These are phyloP conservation scores for Umbelopsis sp. DNA, from an alignment of 371 early-diverging fungal genomes.

Conservation along the genomic window DNA sequence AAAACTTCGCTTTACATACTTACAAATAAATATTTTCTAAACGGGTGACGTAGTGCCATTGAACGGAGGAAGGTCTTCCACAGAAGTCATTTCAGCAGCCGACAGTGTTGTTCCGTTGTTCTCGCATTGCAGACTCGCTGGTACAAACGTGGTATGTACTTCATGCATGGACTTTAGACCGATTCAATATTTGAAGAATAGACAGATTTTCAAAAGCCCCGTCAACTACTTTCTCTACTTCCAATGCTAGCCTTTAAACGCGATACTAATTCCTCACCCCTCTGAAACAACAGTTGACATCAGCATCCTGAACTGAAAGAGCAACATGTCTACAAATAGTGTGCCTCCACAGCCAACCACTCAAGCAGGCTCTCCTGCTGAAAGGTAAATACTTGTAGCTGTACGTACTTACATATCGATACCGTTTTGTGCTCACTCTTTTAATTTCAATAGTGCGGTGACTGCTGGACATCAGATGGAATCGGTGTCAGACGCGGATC, in stretches of 20 bases:
- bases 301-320: slow-evolving; percentile 11
- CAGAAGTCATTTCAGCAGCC: neutral
- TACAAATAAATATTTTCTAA: no score
- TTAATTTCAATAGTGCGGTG: neutral
- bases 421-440: neutral
- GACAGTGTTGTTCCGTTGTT: neutral
- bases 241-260: neutral
- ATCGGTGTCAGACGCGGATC: neutral
- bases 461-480: slow-evolving; percentile 16
- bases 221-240: neutral
- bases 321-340: slow-evolving; percentile 14
- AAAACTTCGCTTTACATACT: no score
- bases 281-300: slow-evolving; percentile 4
- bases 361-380: neutral
- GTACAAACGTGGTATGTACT: neutral
- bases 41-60: neutral
- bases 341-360: neutral
- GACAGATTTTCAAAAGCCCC: neutral
- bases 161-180: neutral
- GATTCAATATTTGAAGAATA: neutral
- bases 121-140: slow-evolving; percentile 1
- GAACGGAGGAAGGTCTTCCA: neutral
- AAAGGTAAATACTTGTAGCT: neutral
- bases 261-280: neutral
- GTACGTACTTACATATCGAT: neutral